Percentiles rank a stretch among this genome's conserved stretches.
Evolutionary conservation across 1,139 yeast genomes (phyloP).

Genomic region (Saccharomyces uvarum): DNA sequence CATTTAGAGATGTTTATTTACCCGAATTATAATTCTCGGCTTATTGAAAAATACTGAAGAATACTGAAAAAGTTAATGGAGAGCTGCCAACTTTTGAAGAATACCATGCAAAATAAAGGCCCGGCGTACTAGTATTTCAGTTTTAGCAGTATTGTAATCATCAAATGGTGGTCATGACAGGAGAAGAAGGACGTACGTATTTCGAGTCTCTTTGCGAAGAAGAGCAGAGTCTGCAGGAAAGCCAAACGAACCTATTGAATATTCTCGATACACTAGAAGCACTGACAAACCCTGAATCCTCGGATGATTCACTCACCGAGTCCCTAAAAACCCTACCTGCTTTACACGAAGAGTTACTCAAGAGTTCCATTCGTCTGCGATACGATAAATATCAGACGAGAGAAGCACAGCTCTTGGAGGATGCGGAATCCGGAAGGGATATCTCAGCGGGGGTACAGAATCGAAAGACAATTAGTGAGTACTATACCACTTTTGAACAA

Average conservation of each 20-base stretch:
- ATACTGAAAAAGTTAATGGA: background rate
- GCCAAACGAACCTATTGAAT: slow-evolving; percentile 13
- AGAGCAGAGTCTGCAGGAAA: slow-evolving; percentile 20
- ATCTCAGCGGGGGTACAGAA: slow-evolving; percentile 4
- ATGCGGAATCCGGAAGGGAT: slow-evolving; percentile 1
- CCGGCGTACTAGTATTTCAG: background rate
- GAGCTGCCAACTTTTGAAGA: background rate
- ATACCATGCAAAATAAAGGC: background rate
- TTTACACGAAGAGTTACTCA: slow-evolving; percentile 10
- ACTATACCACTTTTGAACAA: slow-evolving; percentile 13
- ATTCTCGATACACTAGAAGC: slow-evolving; percentile 13
- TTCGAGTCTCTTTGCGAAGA: slow-evolving; percentile 27
- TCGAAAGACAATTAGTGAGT: slow-evolving; percentile 11
- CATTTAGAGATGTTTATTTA: background rate
- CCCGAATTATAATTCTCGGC: background rate
- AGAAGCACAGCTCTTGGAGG: slow-evolving; percentile 15
- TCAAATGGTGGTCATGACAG: background rate
- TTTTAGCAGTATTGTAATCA: background rate
- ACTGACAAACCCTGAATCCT: slow-evolving; percentile 12
- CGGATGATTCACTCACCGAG: slow-evolving; percentile 12
- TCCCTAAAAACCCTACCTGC: slow-evolving; percentile 10
- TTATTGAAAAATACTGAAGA: background rate
- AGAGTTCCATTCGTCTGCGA: slow-evolving; percentile 16
- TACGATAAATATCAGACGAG: slow-evolving; percentile 17
- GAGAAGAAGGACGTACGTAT: slow-evolving; percentile 7